These are phyloP conservation scores for Leccinum fibrillosum DNA, from an alignment of 768 basidiomycete species.

Conservation along the genomic window DNA sequence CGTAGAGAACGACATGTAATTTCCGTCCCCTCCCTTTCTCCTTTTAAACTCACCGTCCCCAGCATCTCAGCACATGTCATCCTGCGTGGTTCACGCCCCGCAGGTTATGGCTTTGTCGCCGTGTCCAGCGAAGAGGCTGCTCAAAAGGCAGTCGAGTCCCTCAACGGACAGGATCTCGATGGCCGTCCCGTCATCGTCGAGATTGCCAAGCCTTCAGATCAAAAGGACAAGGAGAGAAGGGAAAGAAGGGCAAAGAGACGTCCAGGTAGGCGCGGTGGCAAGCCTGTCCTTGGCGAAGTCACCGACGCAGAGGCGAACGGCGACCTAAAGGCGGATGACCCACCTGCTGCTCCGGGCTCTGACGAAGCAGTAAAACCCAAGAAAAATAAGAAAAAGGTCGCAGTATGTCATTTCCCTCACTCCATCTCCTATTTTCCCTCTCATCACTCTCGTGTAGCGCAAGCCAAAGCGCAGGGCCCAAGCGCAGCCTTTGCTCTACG, in stretches of 20 bases:
- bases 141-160: conserved; percentile 78
- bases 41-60: conserved; percentile 13
- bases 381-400: conserved; percentile 77
- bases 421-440: neutral
- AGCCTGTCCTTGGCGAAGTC: conserved; percentile 85
- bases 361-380: conserved; percentile 63
- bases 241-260: conserved; percentile 77
- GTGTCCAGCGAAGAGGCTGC: conserved; percentile 78
- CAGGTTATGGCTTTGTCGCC: conserved; percentile 93
- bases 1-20: conserved; percentile 84
- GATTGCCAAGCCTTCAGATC: conserved; percentile 87
- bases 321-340: conserved; percentile 60
- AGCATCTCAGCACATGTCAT: conserved; percentile 87
- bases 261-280: conserved; percentile 82
- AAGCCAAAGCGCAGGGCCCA: conserved; percentile 40
- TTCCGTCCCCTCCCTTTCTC: conserved; percentile 18
- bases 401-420: conserved; percentile 35
- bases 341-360: conserved; percentile 44
- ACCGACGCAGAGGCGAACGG: conserved; percentile 88
- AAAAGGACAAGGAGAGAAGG: conserved; percentile 77
- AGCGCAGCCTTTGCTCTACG: too few species aligned
- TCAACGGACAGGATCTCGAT: conserved; percentile 87
- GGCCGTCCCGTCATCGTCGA: conserved; percentile 88
- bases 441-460: conserved; percentile 41
- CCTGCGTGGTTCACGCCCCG: conserved; percentile 77